Evolutionary conservation across 495 filamentous ascomycete genomes (phyloP).

Genomic region (Chlorociboria aeruginascens): DNA sequence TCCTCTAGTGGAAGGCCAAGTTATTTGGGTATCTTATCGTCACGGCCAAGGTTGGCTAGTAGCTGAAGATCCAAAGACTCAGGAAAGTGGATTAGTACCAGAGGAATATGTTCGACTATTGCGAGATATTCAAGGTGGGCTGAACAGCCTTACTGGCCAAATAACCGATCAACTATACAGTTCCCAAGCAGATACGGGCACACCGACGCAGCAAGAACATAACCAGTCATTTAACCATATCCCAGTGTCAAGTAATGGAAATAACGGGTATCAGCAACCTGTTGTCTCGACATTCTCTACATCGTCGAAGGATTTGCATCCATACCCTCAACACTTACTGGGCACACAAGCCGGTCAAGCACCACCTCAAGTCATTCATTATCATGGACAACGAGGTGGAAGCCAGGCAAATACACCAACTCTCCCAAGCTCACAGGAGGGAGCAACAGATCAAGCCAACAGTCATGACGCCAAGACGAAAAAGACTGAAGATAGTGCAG

Average conservation of each 20-base stretch:
- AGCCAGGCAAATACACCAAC: slow-evolving; percentile 52
- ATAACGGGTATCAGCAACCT: slow-evolving; percentile 50
- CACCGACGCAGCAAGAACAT: slow-evolving; percentile 44
- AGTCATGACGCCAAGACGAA: slow-evolving; percentile 13
- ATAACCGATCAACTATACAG: slow-evolving; percentile 28
- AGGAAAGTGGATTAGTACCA: slow-evolving; percentile 73
- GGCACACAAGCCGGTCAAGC: slow-evolving; percentile 45
- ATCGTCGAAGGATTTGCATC: slow-evolving; percentile 60
- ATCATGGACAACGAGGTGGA: slow-evolving; percentile 44
- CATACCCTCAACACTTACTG: slow-evolving; percentile 53
- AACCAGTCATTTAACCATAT: slow-evolving; percentile 26
- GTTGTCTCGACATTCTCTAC: slow-evolving; percentile 65
- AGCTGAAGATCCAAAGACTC: slow-evolving; percentile 89
- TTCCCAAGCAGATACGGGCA: slow-evolving; percentile 32
- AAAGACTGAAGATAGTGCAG: slow-evolving; percentile 9
- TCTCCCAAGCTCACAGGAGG: slow-evolving; percentile 12
- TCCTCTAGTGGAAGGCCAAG: slow-evolving; percentile 83
- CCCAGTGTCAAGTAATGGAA: slow-evolving; percentile 28
- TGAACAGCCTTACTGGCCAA: slow-evolving; percentile 39
- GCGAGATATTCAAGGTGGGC: slow-evolving; percentile 71
- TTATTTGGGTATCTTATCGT: slow-evolving; percentile 91
- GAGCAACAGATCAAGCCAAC: slow-evolving; percentile 8
- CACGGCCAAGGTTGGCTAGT: slow-evolving; percentile 97
- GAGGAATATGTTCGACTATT: slow-evolving; percentile 94
- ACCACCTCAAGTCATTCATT: slow-evolving; percentile 50